phyloP scores from a whole-genome alignment of 2,329 filamentous ascomycete genomes.

The Ceratocystis eucalypticola region DNA sequence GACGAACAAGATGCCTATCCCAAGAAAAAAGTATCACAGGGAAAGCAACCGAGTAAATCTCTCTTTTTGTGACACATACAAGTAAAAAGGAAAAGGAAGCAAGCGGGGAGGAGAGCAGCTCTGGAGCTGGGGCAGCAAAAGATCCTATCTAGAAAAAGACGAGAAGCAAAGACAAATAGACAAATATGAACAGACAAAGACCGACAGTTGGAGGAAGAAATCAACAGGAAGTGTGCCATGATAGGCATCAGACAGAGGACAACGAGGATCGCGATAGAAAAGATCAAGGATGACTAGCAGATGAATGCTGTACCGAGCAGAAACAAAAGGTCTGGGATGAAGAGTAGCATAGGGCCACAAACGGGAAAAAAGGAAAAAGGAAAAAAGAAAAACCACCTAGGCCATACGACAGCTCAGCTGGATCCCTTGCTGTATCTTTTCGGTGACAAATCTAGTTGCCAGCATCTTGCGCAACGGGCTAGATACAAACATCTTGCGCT shows the following conservation, averaged over 20 bases:
- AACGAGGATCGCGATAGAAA: neutral
- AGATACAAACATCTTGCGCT: neutral
- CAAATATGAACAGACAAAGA: neutral
- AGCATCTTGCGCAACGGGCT: constrained; percentile 3
- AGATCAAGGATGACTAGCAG: neutral
- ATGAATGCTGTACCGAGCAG: neutral
- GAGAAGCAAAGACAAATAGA: neutral
- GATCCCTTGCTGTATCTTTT: neutral
- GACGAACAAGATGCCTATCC: too few relatives aligned
- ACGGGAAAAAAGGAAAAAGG: neutral
- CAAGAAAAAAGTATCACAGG: too few relatives aligned
- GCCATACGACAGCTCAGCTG: neutral
- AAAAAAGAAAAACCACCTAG: neutral
- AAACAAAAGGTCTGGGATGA: neutral
- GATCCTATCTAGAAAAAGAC: neutral
- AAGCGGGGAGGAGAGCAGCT: neutral
- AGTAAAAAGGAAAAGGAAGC: neutral
- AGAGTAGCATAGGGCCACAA: neutral
- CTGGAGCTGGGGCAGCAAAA: neutral
- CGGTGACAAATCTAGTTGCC: neutral
- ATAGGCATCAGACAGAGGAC: neutral
- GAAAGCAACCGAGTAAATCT: too few relatives aligned
- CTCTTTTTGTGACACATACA: too few relatives aligned
- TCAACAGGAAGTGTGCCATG: neutral
- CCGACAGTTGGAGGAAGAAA: neutral